These are phyloP conservation scores for Phalaenopsis hybrid DNA, from an alignment of 116 monocot genomes.

Conservation along the genomic window DNA sequence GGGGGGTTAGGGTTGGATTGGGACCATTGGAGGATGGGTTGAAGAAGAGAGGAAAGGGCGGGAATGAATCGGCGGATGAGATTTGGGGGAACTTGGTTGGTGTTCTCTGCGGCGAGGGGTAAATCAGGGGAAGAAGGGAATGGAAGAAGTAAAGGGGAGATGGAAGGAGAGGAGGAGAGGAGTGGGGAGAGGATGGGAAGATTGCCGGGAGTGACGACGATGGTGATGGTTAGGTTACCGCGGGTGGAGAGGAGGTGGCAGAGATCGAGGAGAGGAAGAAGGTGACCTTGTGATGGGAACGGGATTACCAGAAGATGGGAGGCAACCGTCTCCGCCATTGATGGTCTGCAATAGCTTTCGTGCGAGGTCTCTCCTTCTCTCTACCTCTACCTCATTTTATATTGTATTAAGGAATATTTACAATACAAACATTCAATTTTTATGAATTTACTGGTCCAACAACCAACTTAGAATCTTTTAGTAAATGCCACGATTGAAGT, in stretches of 20 bases:
- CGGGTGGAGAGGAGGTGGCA: conserved; percentile 9
- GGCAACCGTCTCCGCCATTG: background rate
- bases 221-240: conserved; percentile 6
- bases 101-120: conserved; percentile 36
- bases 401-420: too few species aligned
- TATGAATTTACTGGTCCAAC: too few species aligned
- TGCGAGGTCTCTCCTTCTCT: too few species aligned
- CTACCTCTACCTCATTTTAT: too few species aligned
- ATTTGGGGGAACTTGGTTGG: conserved; percentile 21
- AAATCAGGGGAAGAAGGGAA: conserved; percentile 21
- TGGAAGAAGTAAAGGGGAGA: conserved; percentile 10
- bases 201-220: conserved; percentile 15
- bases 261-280: conserved; percentile 31
- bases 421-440: too few species aligned
- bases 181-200: conserved; percentile 16
- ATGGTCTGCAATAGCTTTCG: too few species aligned
- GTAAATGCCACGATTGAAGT: too few species aligned
- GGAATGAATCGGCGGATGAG: conserved; percentile 16
- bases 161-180: conserved; percentile 11
- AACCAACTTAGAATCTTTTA: too few species aligned
- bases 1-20: conserved; percentile 22
- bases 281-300: conserved; percentile 26
- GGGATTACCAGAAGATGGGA: conserved; percentile 22
- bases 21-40: conserved; percentile 31
- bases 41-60: conserved; percentile 25